Base-by-base conservation (phyloP, 305 asterid species). In the Fraxinus paxiana region DNA sequence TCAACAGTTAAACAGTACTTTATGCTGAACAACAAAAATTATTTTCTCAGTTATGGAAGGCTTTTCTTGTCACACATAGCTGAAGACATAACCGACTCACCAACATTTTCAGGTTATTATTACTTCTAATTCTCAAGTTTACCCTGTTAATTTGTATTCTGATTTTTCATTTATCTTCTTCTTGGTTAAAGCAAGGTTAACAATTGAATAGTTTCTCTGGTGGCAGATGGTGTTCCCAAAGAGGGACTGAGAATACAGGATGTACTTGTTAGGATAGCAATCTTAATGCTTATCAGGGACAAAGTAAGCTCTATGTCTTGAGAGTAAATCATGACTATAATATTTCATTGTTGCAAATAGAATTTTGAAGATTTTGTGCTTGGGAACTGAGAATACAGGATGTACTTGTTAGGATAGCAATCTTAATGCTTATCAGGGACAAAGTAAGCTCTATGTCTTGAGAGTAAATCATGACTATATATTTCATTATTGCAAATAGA, bases 191-290 rank as follows among this genome's bases (percentile, higher is more conserved):
- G 31, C 78, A 71, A 37, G 84, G 78, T 79, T 43, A 77, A 35
- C 73, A 79, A 31, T 56, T 81, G n/a, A 63, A 9, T 77, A 26
- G 28, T 79, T 81, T 82, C 37, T 77, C 79, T 81, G 81, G 77
- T 81, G 87, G 91, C 93, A 95, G 99, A 93, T 88, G 97, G 97
- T 85, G 99, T 95, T 79, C 99, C 99, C 54, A 95, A 95, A 90
- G 99, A 93, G 88, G 99, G 99, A 84, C 90, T 95, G 24, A 86
- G 98, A 86, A 91, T 92, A 87, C 90, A 88, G 77, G 99, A 95
- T 86, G 97, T 95, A 30, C 99, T 95, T 82, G 97, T 92, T 81
- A 91, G 98, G 90, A 90, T 93, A 79, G 97, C 93, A 67, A 89
- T 89, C 71, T 88, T 95, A 82, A 83, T 89, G 84, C 97, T 93